Conservation (phyloP, 169 alveolate species). For the Blepharisma undulans region DNA sequence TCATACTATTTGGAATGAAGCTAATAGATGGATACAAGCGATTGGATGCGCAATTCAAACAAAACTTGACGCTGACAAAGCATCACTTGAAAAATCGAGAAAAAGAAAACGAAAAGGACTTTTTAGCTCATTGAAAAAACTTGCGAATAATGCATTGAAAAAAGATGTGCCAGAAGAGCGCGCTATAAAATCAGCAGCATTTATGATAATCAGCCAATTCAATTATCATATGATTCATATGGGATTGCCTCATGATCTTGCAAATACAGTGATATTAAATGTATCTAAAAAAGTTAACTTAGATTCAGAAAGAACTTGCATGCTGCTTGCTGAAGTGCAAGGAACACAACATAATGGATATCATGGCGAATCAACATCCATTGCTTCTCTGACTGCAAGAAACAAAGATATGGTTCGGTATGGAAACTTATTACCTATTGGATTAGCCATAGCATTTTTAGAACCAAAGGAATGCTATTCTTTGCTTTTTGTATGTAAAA, state of each 20-base stretch:
- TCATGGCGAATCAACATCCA: constrained; percentile 7
- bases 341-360: constrained; percentile 31
- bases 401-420: constrained; percentile 20
- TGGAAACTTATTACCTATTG: constrained; percentile 47
- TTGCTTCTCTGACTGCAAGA: background rate
- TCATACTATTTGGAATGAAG: constrained; percentile 27
- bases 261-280: constrained; percentile 39
- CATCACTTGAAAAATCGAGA: background rate
- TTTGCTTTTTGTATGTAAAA: constrained; percentile 28
- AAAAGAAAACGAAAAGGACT: constrained; percentile 15
- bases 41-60: constrained; percentile 9
- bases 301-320: constrained; percentile 50
- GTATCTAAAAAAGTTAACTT: constrained; percentile 44
- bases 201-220: constrained; percentile 38
- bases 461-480: constrained; percentile 47
- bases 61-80: constrained; percentile 18
- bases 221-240: constrained; percentile 50
- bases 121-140: background rate
- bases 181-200: constrained; percentile 13
- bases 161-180: background rate
- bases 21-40: background rate
- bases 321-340: constrained; percentile 58
- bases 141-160: background rate
- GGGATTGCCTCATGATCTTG: constrained; percentile 48
- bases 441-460: constrained; percentile 40